Base-by-base conservation (phyloP, 768 basidiomycete genomes). In the Amanita molliuscula region DNA sequence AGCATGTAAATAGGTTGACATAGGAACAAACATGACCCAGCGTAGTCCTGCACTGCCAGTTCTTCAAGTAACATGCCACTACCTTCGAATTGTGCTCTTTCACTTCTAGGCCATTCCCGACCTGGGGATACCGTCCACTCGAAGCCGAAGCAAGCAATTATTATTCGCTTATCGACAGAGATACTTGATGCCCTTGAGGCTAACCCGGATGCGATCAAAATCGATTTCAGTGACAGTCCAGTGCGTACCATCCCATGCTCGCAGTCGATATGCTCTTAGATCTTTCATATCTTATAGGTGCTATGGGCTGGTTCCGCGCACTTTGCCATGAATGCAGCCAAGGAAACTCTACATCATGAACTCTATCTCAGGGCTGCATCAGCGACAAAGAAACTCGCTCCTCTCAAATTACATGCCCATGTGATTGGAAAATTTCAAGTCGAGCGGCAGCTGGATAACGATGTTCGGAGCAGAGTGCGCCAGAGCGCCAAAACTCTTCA, bases 81-180 rank as follows among this genome's bases (percentile, higher is more conserved):
- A 21, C 83, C 87, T 0, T 58, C 62, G 35, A 68, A 72, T 56
- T 66, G 69, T 1, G 66, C 72, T 8, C 72, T 87, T 38, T 70
- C 81, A 7, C 72, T 89, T 37, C 74, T 80, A 37, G 77, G 79
- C 28, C 71, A 74, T 56, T 70, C 78, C 1, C 67, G 69, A 41
- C 77, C 77, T 29, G 79, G 76, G 40, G 80, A 76, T 53, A 67
- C 75, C 0, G 60, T 73, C 29, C 76, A 44, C 23, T 44, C 81
- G 3, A 78, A 75, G 52, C 79, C 79, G 10, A 87, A 85, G 69
- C 74, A 75, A 21, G 87, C 86, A 43, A 81, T 88, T 78, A 68
- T 89, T 44, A 75, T 89, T 35, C 81, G 84, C 50, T 73, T 89
- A 75, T 79, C 87, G 3, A 72, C 76, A 29, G 82, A 86, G 62